Conservation (phyloP, 2,329 filamentous ascomycete genomes). For the Grosmannia clavigera region DNA sequence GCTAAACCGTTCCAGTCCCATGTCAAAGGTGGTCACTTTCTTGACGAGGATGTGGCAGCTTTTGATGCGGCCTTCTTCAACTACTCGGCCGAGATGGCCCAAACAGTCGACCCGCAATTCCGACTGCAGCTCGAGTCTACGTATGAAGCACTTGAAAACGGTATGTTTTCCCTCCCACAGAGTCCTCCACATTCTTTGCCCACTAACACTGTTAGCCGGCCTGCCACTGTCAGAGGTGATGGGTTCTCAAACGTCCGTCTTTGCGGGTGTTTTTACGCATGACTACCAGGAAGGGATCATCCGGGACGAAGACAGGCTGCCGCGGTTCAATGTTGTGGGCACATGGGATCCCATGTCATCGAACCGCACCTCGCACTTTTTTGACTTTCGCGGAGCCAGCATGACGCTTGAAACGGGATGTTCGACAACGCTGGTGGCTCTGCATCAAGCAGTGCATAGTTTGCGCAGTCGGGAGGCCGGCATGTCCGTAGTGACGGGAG, state of each 20-base stretch:
- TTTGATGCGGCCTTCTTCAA: constrained; percentile 43
- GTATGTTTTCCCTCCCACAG: constrained; percentile 23
- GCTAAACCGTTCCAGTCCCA: background rate
- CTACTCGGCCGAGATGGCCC: constrained; percentile 29
- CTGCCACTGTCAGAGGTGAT: constrained; percentile 14
- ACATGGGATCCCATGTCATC: constrained; percentile 17
- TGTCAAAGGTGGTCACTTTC: constrained; percentile 24
- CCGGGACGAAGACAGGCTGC: constrained; percentile 8
- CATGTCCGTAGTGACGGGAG: constrained; percentile 18
- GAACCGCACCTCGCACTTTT: constrained; percentile 24
- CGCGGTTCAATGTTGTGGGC: constrained; percentile 16
- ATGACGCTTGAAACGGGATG: constrained; percentile 26
- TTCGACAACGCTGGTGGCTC: constrained; percentile 21
- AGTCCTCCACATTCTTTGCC: constrained; percentile 24
- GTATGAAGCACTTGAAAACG: constrained; percentile 41
- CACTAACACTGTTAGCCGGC: constrained; percentile 18
- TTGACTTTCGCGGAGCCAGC: constrained; percentile 23
- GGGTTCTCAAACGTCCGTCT: constrained; percentile 19
- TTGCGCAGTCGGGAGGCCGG: constrained; percentile 15
- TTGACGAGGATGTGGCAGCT: constrained; percentile 30
- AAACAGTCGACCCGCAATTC: constrained; percentile 45
- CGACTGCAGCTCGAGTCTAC: constrained; percentile 39
- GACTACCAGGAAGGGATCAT: constrained; percentile 15
- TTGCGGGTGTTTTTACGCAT: constrained; percentile 19
- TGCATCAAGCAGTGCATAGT: constrained; percentile 19